Evolutionary conservation across 352 stramenopile genomes (phyloP).

Genomic region (Phytophthora pisi): DNA sequence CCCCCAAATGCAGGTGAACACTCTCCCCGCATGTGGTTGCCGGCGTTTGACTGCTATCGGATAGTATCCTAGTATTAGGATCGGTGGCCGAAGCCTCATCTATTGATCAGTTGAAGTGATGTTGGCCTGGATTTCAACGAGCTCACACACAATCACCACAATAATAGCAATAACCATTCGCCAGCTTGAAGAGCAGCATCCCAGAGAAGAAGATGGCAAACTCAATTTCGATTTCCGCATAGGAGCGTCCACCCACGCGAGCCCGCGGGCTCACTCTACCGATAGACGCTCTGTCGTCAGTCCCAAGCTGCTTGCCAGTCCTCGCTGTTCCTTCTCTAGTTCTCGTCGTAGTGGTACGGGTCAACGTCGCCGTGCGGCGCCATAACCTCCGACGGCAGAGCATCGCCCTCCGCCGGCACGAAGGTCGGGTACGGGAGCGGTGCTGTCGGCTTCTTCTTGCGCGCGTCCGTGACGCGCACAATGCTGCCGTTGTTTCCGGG

Average conservation of each 20-base stretch:
- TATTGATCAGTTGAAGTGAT: no score
- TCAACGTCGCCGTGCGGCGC: slow-evolving; percentile 79
- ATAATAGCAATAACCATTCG: neutral
- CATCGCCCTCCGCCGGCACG: slow-evolving; percentile 48
- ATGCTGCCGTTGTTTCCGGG: slow-evolving; percentile 91
- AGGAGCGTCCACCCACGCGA: slow-evolving; percentile 8
- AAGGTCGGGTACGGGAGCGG: slow-evolving; percentile 87
- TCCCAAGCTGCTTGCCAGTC: slow-evolving; percentile 11
- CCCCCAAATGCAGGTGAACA: no score
- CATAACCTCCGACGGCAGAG: slow-evolving; percentile 70
- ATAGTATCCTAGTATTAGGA: no score
- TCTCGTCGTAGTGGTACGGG: slow-evolving; percentile 89
- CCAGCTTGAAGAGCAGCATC: neutral
- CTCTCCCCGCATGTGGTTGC: no score
- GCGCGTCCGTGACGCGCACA: slow-evolving; percentile 85
- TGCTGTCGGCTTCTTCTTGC: slow-evolving; percentile 77
- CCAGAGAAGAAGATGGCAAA: slow-evolving; percentile 13
- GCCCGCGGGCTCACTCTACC: slow-evolving; percentile 3
- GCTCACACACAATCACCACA: neutral
- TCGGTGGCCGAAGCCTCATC: no score
- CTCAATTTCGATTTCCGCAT: slow-evolving; percentile 24
- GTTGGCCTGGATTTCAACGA: no score
- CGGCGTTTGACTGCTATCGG: no score
- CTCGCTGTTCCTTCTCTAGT: slow-evolving; percentile 42
- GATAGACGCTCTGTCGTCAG: neutral